phyloP scores from a whole-genome alignment of 140 eudicot genomes.

The Anethum foeniculum region DNA sequence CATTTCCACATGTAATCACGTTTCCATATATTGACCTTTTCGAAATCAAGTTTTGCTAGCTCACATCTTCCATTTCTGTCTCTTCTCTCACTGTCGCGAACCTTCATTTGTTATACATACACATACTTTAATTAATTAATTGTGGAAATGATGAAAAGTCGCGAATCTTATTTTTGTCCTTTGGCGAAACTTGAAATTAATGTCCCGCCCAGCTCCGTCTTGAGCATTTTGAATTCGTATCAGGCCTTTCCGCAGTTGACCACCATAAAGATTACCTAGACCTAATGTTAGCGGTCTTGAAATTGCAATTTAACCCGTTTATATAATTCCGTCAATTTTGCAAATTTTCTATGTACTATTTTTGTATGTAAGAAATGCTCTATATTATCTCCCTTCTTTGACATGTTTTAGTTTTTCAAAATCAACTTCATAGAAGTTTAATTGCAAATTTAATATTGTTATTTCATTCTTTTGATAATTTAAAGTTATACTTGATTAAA shows the following conservation, averaged over 20 bases:
- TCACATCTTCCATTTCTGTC: not conserved
- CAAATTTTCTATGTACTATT: too few species aligned
- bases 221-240: not conserved
- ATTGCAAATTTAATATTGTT: too few species aligned
- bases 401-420: too few species aligned
- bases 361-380: too few species aligned
- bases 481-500: too few species aligned
- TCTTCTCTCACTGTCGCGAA: not conserved
- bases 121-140: not conserved
- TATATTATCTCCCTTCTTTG: too few species aligned
- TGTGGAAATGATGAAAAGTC: not conserved
- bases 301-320: too few species aligned
- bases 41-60: not conserved
- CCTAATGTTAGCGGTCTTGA: too few species aligned
- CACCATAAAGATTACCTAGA: too few species aligned
- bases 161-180: conserved; percentile 1
- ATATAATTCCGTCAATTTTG: too few species aligned
- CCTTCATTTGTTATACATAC: not conserved
- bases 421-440: too few species aligned
- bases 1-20: not conserved
- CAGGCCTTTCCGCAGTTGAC: not conserved
- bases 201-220: not conserved
- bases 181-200: not conserved
- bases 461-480: too few species aligned
- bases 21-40: not conserved